phyloP scores from a whole-genome alignment of 1,284 basidiomycete genomes.

The Sanguinoderma infundibulare region DNA sequence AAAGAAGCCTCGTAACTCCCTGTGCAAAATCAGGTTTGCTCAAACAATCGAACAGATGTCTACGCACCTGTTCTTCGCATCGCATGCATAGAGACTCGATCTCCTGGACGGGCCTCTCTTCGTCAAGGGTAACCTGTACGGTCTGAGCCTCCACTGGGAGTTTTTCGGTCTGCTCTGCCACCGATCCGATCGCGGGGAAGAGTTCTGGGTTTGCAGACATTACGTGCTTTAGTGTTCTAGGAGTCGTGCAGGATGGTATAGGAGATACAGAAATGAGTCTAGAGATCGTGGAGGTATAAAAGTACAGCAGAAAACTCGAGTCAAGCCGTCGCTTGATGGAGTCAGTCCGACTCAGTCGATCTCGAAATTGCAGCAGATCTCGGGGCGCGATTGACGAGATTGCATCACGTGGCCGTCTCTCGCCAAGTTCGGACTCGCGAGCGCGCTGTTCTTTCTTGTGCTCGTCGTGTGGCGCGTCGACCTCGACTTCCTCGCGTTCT shows the following conservation, averaged over 20 bases:
- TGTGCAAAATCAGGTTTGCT: conserved; percentile 35
- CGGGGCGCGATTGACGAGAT: conserved; percentile 16
- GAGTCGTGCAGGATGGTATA: not conserved
- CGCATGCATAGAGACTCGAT: conserved; percentile 95
- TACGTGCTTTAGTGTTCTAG: not conserved
- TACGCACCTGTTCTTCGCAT: conserved; percentile 82
- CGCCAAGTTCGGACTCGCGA: conserved; percentile 7
- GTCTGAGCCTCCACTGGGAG: conserved; percentile 32
- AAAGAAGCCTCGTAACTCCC: conserved; percentile 90
- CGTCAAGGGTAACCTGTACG: conserved; percentile 48
- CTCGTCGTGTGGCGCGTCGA: not conserved
- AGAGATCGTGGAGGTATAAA: not conserved
- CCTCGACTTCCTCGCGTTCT: not conserved
- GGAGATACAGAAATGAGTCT: not conserved
- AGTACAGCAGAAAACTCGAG: not conserved
- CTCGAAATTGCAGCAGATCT: too few relatives aligned
- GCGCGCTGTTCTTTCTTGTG: conserved; percentile 7
- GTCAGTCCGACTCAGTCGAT: too few relatives aligned
- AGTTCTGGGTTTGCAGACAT: conserved; percentile 35
- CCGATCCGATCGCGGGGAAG: conserved; percentile 53
- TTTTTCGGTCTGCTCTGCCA: conserved; percentile 45
- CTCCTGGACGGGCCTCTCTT: conserved; percentile 73
- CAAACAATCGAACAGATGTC: not conserved
- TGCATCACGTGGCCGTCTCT: conserved; percentile 23
- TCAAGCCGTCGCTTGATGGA: conserved; percentile 12